Conservation (phyloP, 768 basidiomycete species). For the Podaxis pistillaris region DNA sequence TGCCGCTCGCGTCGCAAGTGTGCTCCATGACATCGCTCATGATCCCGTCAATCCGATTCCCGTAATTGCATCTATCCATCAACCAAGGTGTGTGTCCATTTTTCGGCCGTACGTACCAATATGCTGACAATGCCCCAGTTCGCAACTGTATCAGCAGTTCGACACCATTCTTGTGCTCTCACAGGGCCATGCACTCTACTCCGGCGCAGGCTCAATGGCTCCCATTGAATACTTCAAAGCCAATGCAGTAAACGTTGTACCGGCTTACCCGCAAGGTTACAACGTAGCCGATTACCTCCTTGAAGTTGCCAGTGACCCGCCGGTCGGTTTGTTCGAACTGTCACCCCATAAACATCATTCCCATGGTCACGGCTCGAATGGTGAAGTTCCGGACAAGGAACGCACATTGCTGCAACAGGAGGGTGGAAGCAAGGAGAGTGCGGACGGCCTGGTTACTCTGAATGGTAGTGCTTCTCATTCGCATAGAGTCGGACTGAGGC, state of each 20-base stretch:
- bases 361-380: background rate
- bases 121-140: slow-evolving; percentile 38
- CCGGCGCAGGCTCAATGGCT: slow-evolving; percentile 68
- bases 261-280: slow-evolving; percentile 72
- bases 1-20: slow-evolving; percentile 74
- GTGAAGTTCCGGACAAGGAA: slow-evolving; percentile 1
- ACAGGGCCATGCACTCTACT: slow-evolving; percentile 75
- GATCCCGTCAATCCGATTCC: slow-evolving; percentile 69
- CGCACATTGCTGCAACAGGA: background rate
- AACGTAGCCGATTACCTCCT: slow-evolving; percentile 92
- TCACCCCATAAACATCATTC: background rate
- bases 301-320: slow-evolving; percentile 77
- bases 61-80: slow-evolving; percentile 85
- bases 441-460: slow-evolving; percentile 14
- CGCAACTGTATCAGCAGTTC: slow-evolving; percentile 83
- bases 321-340: slow-evolving; percentile 42
- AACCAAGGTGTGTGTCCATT: slow-evolving; percentile 58
- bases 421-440: background rate
- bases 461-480: slow-evolving; percentile 3
- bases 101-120: background rate
- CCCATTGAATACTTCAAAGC: slow-evolving; percentile 68
- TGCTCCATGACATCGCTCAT: slow-evolving; percentile 74
- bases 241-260: slow-evolving; percentile 36
- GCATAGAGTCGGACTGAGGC: slow-evolving; percentile 6
- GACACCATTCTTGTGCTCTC: slow-evolving; percentile 79